These are phyloP conservation scores for Trichoderma afroharzianum DNA, from an alignment of 2,329 filamentous ascomycete species.

Conservation along the genomic window DNA sequence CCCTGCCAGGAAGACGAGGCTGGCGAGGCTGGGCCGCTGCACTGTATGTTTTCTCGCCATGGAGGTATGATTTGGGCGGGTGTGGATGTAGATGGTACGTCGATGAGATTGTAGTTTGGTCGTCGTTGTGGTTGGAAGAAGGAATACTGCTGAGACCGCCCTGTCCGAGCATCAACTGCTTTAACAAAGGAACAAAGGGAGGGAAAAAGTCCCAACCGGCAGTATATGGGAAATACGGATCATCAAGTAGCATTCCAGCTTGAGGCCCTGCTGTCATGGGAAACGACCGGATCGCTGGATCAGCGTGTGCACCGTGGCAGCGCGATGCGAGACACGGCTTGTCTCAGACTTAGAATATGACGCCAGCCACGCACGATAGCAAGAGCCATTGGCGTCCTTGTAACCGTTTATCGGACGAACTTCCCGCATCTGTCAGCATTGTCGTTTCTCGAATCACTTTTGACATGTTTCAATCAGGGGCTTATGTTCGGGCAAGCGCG, in stretches of 20 bases:
- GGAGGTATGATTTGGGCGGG: background rate
- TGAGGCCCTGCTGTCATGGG: background rate
- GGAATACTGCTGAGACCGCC: background rate
- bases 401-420: background rate
- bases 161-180: background rate
- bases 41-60: background rate
- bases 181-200: background rate
- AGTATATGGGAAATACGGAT: background rate
- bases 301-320: background rate
- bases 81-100: background rate
- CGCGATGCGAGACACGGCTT: slow-evolving; percentile 10
- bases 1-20: slow-evolving; percentile 20
- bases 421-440: slow-evolving; percentile 7
- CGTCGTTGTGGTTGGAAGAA: background rate
- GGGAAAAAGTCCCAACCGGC: background rate
- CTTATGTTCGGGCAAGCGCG: background rate
- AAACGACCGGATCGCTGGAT: background rate
- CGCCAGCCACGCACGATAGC: background rate
- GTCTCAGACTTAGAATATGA: slow-evolving; percentile 16
- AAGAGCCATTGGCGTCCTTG: slow-evolving; percentile 2
- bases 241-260: background rate
- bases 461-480: slow-evolving; percentile 15
- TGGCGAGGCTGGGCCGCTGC: background rate
- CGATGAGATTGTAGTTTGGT: background rate
- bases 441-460: background rate